Evolutionary conservation across 108 stramenopile species (phyloP).

Genomic region (Asterionellopsis glacialis): DNA sequence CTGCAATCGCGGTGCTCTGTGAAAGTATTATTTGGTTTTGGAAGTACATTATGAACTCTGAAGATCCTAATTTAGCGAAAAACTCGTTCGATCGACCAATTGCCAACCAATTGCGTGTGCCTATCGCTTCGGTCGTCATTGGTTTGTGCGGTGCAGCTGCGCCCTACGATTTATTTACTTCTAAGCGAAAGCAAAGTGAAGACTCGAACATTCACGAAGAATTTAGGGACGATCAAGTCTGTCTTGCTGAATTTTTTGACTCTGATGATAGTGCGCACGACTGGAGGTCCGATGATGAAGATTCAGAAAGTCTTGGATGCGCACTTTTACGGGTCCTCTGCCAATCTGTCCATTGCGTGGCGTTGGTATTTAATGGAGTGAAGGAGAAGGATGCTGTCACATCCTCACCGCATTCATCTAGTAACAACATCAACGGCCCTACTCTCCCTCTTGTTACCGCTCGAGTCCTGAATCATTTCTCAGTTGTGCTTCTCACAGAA

Average conservation of each 20-base stretch:
- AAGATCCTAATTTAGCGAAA: constrained; percentile 18
- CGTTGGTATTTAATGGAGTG: constrained; percentile 39
- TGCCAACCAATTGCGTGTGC: constrained; percentile 27
- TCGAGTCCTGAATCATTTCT: constrained; percentile 56
- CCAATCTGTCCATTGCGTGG: constrained; percentile 61
- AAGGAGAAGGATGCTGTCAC: constrained; percentile 38
- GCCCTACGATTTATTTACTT: neutral
- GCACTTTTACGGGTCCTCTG: constrained; percentile 45
- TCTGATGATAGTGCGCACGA: constrained; percentile 69
- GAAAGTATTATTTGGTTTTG: constrained; percentile 58
- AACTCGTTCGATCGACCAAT: constrained; percentile 16
- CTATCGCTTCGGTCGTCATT: constrained; percentile 51
- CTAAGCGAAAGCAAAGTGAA: neutral
- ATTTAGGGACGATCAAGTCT: constrained; percentile 4
- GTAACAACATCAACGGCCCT: constrained; percentile 34
- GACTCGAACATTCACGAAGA: neutral
- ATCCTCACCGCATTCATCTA: constrained; percentile 9
- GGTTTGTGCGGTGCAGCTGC: constrained; percentile 57
- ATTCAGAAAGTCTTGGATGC: constrained; percentile 9
- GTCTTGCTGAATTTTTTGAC: constrained; percentile 61
- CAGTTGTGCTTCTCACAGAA: constrained; percentile 53
- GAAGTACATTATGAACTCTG: constrained; percentile 33
- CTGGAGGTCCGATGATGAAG: constrained; percentile 27
- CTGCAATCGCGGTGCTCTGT: constrained; percentile 15
- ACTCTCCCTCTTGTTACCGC: constrained; percentile 57